A percentile compares a stretch with the other conserved stretches of the same genome.
Conservation (phyloP, 139 green algal species). For the Mychonastes homosphaera region DNA sequence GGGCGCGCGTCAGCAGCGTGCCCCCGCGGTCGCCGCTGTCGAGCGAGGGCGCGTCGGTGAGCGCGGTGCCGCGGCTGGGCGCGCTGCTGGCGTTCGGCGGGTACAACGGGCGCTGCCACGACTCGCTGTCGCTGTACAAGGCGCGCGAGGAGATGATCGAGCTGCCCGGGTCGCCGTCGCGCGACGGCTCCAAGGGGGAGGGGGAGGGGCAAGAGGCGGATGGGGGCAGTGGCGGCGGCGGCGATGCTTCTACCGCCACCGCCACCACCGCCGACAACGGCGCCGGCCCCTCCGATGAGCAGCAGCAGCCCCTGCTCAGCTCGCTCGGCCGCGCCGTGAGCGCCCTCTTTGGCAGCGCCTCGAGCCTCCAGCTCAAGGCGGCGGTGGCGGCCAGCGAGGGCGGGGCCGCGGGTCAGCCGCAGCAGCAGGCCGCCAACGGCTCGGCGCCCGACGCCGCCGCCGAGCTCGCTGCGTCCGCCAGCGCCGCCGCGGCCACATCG, state of each 20-base stretch:
- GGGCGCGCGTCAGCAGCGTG: slow-evolving; percentile 25
- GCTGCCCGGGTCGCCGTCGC: not conserved
- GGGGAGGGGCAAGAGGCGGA: too few species aligned
- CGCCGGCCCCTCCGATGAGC: too few species aligned
- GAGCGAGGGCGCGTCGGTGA: slow-evolving; percentile 50
- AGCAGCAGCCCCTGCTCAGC: too few species aligned
- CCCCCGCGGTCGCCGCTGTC: slow-evolving; percentile 29
- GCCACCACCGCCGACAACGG: too few species aligned
- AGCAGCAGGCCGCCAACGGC: too few species aligned
- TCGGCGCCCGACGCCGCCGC: too few species aligned
- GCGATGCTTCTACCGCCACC: too few species aligned
- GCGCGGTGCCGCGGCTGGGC: slow-evolving; percentile 6
- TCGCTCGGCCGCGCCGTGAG: too few species aligned
- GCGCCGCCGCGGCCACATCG: too few species aligned
- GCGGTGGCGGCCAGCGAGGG: not conserved
- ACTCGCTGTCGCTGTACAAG: slow-evolving; percentile 28
- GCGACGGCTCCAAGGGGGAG: not conserved
- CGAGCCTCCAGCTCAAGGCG: not conserved
- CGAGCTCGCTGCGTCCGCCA: too few species aligned
- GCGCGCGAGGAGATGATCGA: slow-evolving; percentile 2
- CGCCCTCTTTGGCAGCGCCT: too few species aligned
- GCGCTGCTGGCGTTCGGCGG: slow-evolving; percentile 62
- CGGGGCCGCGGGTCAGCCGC: not conserved
- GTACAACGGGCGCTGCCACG: slow-evolving; percentile 72
- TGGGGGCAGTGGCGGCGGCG: too few species aligned